Percentiles rank a stretch among this genome's conserved stretches.
Evolutionary conservation across 257 asterid genomes (phyloP).

Genomic region (Rubia yunnanensis): DNA sequence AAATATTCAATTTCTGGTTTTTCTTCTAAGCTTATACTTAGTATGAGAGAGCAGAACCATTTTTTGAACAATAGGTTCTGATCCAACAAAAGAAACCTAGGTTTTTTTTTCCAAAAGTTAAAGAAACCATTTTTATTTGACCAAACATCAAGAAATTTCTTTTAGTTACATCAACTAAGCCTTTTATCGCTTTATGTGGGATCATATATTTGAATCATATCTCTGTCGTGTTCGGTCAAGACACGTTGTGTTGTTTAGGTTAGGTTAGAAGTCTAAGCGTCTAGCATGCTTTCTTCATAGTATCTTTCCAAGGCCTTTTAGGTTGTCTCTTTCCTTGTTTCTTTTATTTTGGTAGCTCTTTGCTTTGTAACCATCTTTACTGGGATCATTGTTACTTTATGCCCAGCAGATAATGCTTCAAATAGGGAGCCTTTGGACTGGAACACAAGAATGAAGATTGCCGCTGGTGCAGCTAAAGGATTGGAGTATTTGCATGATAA

Average conservation of each 20-base stretch:
- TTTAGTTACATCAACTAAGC: neutral
- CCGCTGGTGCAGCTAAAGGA: constrained; percentile 90
- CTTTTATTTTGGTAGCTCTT: neutral
- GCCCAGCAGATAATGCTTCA: constrained; percentile 41
- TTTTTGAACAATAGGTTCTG: no score
- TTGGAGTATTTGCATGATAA: constrained; percentile 83
- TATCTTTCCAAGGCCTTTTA: neutral
- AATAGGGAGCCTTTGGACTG: constrained; percentile 80
- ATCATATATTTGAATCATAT: no score
- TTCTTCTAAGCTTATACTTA: no score
- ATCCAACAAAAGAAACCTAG: neutral
- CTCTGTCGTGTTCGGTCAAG: no score
- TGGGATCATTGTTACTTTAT: neutral
- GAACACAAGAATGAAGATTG: constrained; percentile 91
- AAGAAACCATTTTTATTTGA: neutral
- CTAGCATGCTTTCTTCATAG: neutral
- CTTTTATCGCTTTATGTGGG: neutral
- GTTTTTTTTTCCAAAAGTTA: neutral
- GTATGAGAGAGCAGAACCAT: no score
- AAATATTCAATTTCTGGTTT: no score
- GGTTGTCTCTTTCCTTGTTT: neutral
- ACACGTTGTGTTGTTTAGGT: neutral
- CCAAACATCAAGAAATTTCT: neutral
- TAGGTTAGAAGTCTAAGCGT: no score
- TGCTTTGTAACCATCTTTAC: neutral